Base-by-base conservation (phyloP, 2,329 filamentous ascomycete genomes). In the Penicillium janthinellum region DNA sequence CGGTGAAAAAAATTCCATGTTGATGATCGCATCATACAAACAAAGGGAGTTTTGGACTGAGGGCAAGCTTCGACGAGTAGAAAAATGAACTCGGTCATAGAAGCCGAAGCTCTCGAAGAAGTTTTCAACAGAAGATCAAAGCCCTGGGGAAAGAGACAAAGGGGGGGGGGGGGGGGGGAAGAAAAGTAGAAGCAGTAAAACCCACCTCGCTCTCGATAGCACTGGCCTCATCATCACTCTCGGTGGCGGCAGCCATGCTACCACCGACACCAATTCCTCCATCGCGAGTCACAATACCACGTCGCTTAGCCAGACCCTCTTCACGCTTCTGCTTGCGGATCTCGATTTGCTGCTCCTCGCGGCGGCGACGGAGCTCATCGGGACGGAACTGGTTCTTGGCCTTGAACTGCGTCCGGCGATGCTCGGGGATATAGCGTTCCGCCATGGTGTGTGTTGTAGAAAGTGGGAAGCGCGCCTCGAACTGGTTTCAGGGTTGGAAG, bases 321-420 rank as follows among this genome's bases (percentile, higher is more conserved):
- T 99, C 95, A 77, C 95, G 89, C 88, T 98, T 98, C 67, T 93
- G 91, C 83, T 96, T 96, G 78, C 95, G 90, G 76, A 99, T 99
- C 83, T 99, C 95, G 68, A 99, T 95, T 83, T 98, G 95, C 81
- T 97, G 93, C 82, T 99, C 95, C 79, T 99, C 95, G 77, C 95
- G 95, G 77, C 95, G 95, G 75, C 95, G 93, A 77, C 95, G 92
- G 68, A 99, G 89, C 84, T 99, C 95, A 79, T 99, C 95, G 72
- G 94, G 94, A 88, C 97, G 97, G 86, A 99, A 98, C 74, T 92
- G 92, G 81, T 91, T 94, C 87, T 97, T 97, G 57, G 95, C 95
- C 90, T 99, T 99, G 89, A 96, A 99, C 83, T 96, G 93, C 68
- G 92, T 97, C 77, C 95, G 93, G 79, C 95, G 92, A 85, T 99